These are phyloP conservation scores for Boletellus emodensis DNA, from an alignment of 768 basidiomycete species.

Conservation along the genomic window DNA sequence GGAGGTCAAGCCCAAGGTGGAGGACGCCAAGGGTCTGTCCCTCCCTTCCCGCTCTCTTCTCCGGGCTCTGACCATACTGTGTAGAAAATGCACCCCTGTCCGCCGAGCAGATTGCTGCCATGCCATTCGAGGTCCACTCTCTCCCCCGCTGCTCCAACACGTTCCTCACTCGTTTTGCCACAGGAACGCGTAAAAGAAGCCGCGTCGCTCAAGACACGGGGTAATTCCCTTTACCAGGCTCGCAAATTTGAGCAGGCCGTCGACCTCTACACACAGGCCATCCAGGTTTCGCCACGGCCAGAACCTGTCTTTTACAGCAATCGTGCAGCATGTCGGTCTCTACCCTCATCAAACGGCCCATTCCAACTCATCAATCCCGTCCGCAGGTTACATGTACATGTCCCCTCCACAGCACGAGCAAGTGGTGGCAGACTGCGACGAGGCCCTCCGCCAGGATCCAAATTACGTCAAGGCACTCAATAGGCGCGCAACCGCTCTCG, in stretches of 20 bases:
- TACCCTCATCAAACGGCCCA: neutral
- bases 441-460: slow-evolving; percentile 77
- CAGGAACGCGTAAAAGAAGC: slow-evolving; percentile 67
- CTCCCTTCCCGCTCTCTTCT: neutral
- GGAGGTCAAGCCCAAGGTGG: slow-evolving; percentile 53
- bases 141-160: neutral
- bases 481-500: slow-evolving; percentile 81
- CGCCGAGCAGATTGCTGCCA: slow-evolving; percentile 50
- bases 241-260: slow-evolving; percentile 58
- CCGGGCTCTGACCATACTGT: slow-evolving; percentile 4
- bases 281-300: slow-evolving; percentile 66
- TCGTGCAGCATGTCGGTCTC: slow-evolving; percentile 82
- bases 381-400: slow-evolving; percentile 86
- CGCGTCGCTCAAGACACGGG: slow-evolving; percentile 62
- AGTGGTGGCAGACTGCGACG: slow-evolving; percentile 85
- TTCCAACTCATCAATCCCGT: neutral
- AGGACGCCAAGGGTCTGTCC: slow-evolving; percentile 32
- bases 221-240: slow-evolving; percentile 65
- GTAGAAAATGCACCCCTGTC: slow-evolving; percentile 44
- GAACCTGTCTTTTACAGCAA: slow-evolving; percentile 97
- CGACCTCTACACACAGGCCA: slow-evolving; percentile 70
- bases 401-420: slow-evolving; percentile 76
- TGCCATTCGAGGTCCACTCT: slow-evolving; percentile 54
- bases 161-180: slow-evolving; percentile 10
- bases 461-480: slow-evolving; percentile 90